A percentile compares a stretch with the other conserved stretches of the same genome.
phyloP scores from a whole-genome alignment of 148 eudicot species.

The Agrostemma githago region DNA sequence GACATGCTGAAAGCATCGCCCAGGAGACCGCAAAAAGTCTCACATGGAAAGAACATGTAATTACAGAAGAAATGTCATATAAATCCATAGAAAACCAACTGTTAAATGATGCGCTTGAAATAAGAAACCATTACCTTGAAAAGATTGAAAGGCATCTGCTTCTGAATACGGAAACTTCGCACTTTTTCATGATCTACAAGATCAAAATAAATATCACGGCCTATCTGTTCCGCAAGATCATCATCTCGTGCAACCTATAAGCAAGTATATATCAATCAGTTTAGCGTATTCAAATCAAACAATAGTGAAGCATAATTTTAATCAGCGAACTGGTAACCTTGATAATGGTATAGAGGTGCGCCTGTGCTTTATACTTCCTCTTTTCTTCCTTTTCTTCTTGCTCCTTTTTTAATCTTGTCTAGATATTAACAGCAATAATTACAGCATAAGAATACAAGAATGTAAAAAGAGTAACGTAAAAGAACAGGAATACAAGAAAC shows the following conservation, averaged over 20 bases:
- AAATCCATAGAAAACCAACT: not conserved
- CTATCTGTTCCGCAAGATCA: constrained; percentile 78
- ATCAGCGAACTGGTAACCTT: constrained; percentile 44
- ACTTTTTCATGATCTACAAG: constrained; percentile 96
- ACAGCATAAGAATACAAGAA: constrained; percentile 3
- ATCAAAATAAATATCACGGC: constrained; percentile 83
- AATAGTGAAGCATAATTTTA: not conserved
- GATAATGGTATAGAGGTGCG: constrained; percentile 93
- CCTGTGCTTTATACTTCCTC: constrained; percentile 85
- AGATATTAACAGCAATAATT: not conserved
- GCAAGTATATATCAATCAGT: constrained; percentile 16
- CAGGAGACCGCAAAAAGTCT: no score
- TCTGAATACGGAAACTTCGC: constrained; percentile 77
- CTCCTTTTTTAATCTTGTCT: constrained; percentile 83
- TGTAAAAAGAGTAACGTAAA: not conserved
- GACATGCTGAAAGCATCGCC: no score
- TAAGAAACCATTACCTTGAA: constrained; percentile 59
- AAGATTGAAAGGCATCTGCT: constrained; percentile 61
- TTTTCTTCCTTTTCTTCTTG: constrained; percentile 91
- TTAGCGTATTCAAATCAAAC: not conserved
- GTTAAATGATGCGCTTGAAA: not conserved
- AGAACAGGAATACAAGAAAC: not conserved
- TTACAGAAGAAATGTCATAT: not conserved
- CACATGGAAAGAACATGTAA: no score
- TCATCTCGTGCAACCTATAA: constrained; percentile 89